Base-by-base conservation (phyloP, 768 basidiomycete genomes). In the Kondoa malvinella region DNA sequence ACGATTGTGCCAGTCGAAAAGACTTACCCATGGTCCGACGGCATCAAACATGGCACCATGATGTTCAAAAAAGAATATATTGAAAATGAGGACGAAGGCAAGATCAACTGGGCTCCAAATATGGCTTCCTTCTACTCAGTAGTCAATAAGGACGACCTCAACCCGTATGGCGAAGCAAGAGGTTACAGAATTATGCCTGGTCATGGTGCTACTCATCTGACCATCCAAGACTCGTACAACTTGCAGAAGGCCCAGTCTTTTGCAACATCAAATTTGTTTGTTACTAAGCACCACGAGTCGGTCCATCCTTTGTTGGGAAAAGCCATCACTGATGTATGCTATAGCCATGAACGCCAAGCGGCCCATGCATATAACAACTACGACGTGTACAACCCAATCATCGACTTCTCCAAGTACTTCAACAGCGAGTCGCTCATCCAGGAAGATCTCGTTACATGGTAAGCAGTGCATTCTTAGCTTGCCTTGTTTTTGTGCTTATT, bases 151-250 rank as follows among this genome's bases (percentile, higher is more conserved):
- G 72, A 76, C 27, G 72, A 71, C 31, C 65, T 67, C 58, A 77
- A 78, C 73, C 70, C 72, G 71, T 75, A 66, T 26, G 76, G 76
- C 64, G 77, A 78, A 64, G 69, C 72, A 16, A 70, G 73, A 25
- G 77, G 76, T 0, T 77, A 73, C 72, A 69, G 73, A 21, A 73
- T 78, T 62, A 74, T 74, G 73, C 77, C 76, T 1, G 64, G 32
- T 50, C 25, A 33, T 33, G 8, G 17, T 27, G 29, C 27, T 59
- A 74, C 75, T 68, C 72, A 72, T 64, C 2, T 73, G 29, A 74
- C 74, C 12, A 73, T 77, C 34, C 68, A 73, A 34, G 72, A 77
- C 64, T 74, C 73, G 1, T 70, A 69, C 33, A 76, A 76, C 70
- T 68, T 77, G 30, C 69, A 70, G 8, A 72, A 74, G 26, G 66